Evolutionary conservation across 805 yeast species (phyloP).

Genomic region (Teunomyces atbi): DNA sequence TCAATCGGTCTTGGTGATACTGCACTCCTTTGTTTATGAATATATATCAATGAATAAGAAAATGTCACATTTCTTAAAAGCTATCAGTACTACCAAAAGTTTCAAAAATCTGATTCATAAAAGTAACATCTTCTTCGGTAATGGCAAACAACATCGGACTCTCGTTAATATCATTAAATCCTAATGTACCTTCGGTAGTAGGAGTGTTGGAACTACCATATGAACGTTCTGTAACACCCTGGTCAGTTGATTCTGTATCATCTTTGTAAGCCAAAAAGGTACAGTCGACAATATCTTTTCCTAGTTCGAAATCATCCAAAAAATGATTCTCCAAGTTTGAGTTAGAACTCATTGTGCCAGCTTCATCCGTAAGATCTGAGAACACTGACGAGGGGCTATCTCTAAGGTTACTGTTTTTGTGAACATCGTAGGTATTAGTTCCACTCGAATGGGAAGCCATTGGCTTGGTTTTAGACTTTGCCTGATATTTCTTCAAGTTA

Average conservation of each 20-base stretch:
- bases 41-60: neutral
- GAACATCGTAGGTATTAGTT: neutral
- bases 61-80: neutral
- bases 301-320: conserved; percentile 9
- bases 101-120: conserved; percentile 13
- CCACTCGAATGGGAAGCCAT: neutral
- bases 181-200: neutral
- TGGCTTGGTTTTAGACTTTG: neutral
- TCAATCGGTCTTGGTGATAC: neutral
- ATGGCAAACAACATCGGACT: conserved; percentile 6
- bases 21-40: neutral
- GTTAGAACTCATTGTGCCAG: neutral
- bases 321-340: conserved; percentile 1
- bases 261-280: conserved; percentile 8
- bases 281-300: conserved; percentile 8
- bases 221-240: neutral
- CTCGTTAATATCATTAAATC: neutral
- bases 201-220: neutral
- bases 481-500: conserved; percentile 7
- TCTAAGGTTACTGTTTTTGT: neutral
- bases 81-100: neutral
- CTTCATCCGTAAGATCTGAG: neutral
- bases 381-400: neutral
- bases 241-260: neutral
- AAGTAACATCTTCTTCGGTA: conserved; percentile 17